Base-by-base conservation (phyloP, 306 rosid species). In the Dalbergia cultrata region DNA sequence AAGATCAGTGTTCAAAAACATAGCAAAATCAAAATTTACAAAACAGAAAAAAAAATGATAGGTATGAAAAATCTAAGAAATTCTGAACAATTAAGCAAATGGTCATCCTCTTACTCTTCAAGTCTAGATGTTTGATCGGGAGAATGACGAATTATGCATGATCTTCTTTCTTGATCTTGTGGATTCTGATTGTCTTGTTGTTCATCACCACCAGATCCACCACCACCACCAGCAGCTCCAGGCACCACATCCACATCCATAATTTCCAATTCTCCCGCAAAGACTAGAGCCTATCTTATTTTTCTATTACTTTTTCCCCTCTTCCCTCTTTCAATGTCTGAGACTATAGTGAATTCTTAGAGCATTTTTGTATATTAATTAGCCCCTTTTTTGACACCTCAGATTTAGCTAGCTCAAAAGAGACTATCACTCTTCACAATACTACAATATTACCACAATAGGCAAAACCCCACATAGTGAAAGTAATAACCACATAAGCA, bases 61-160 rank as follows among this genome's bases (percentile, higher is more conserved):
- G 2, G 31, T 26, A 26, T 26, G 31, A 26, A 54, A 22, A 44
- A 26, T 19, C 10, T 0, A 21, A 43, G 31, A 43, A 13, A 58
- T 14, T 6, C 11, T 16, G 52, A 21, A 65, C 12, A 52, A 67
- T 45, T 9, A 8, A 18, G 3, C 31, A 26, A 37, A 37, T 37
- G 13, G 12, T 52, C 13, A 19, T 79, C 94, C 41, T 5, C 5
- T 86, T 80, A 94, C 98, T 63, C 88, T 84, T 94, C 92, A 11
- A 94, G 97, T 8, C 16, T 81, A 10, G 65, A 34, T 64, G 78
- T 92, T 82, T 88, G 91, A 1, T 73, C 26, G 1, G 77, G 0
- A n/a, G 84, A 74, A 67, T 89, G 97, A 31, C 92, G 94, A 77
- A 78, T 26, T 26, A 26, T 84, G 65, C 54, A 71, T 14, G 56